Base-by-base conservation (phyloP, 2,329 filamentous ascomycete genomes). In the Cladosporium halotolerans region DNA sequence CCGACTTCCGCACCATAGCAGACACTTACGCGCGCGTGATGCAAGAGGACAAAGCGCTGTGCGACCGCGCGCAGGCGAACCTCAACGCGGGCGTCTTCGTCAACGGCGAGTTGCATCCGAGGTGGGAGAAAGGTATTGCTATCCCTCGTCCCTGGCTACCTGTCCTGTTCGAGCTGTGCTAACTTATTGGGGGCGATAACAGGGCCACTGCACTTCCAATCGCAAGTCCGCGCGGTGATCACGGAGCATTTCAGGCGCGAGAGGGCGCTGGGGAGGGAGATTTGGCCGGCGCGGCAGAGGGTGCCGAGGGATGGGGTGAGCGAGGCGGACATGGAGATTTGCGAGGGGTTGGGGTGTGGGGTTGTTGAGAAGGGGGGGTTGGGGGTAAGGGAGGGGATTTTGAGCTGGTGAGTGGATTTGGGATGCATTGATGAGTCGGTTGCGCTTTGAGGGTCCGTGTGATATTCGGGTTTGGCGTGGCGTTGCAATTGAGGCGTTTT, bases 31-130 rank as follows among this genome's bases (percentile, higher is more conserved):
- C 79, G 64, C 75, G 77, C 14, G 76, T 84, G 63, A 78, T 83
- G 76, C 72, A 72, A 1, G 81, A 84, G 65, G 81, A 84, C 68
- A 83, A 83, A 63, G 72, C 76, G 8, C 75, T 84, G n/a, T 83
- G 80, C 68, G 70, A 73, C 58, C 73, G 73, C 11, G 74, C 78
- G 2, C 81, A 84, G 62, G 73, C 70, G 63, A 84, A 84, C 62
- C 72, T 84, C 56, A 78, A 80, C 62, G 72, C 77, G 0, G 79
- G 79, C 10, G 73, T 83, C 45, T 84, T 82, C 51, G 67, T 79
- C 60, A 82, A 79, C 58, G 81, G 81, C 45, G 76, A 83, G 63
- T 69, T 84, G 62, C 81, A 84, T 63, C 80, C 80, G 0, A 33
- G 56, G 6, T 57, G 56, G 48, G 48, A 51, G 48, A 51, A 51